These are phyloP conservation scores for Graphilbum fragrans DNA, from an alignment of 2,329 filamentous ascomycete species.

Conservation along the genomic window DNA sequence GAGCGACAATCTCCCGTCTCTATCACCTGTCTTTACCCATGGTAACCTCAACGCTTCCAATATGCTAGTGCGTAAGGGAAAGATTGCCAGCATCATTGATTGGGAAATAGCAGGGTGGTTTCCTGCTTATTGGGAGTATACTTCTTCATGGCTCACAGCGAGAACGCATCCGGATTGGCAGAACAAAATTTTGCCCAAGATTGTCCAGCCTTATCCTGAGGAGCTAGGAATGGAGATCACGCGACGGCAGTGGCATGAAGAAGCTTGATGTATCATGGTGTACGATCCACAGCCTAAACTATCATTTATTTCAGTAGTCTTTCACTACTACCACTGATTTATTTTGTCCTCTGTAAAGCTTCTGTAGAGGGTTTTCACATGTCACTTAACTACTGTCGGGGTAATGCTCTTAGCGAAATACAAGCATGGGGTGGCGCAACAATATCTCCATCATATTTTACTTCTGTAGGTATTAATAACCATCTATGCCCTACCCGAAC, in stretches of 20 bases:
- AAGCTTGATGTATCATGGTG: too few relatives aligned
- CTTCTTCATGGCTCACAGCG: neutral
- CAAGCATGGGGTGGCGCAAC: too few relatives aligned
- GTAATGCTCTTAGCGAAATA: too few relatives aligned
- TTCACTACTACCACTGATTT: too few relatives aligned
- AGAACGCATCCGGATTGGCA: neutral
- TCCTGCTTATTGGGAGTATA: slow-evolving; percentile 26
- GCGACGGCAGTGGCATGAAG: neutral
- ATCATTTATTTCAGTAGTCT: too few relatives aligned
- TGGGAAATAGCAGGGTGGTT: slow-evolving; percentile 36
- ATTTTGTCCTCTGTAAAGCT: too few relatives aligned
- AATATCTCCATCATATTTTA: too few relatives aligned
- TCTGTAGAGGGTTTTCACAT: too few relatives aligned
- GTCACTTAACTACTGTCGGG: too few relatives aligned
- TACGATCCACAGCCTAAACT: too few relatives aligned
- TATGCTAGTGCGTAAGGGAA: slow-evolving; percentile 25
- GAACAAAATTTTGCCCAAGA: neutral
- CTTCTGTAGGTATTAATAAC: too few relatives aligned
- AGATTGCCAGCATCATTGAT: slow-evolving; percentile 30
- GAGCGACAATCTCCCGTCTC: neutral
- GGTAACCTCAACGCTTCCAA: slow-evolving; percentile 42
- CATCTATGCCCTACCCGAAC: too few relatives aligned
- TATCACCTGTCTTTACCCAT: slow-evolving; percentile 32
- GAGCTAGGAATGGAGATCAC: neutral
- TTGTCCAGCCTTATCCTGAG: neutral